Evolutionary conservation across 129 eudicot species (phyloP).

Genomic region (Dittrichia graveolens): DNA sequence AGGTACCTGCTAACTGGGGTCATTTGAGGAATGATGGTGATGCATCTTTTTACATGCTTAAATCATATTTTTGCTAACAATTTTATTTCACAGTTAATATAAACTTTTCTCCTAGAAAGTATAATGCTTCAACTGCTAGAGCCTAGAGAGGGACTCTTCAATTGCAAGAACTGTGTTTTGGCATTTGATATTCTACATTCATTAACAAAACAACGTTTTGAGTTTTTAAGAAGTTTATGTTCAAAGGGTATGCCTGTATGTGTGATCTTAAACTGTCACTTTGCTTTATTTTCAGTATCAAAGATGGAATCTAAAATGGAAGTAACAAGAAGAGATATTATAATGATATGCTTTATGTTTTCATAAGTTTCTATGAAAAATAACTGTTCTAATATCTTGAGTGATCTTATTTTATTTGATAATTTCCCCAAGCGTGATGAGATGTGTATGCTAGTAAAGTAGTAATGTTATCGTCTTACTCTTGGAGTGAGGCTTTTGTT

Average conservation of each 20-base stretch:
- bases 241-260: neutral
- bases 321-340: neutral
- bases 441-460: too few relatives aligned
- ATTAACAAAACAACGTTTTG: neutral
- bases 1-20: slow-evolving; percentile 39
- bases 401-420: too few relatives aligned
- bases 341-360: neutral
- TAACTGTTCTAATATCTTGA: too few relatives aligned
- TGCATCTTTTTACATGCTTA: neutral
- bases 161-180: neutral
- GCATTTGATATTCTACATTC: neutral
- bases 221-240: neutral
- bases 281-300: slow-evolving; percentile 1
- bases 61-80: neutral
- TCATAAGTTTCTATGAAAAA: too few relatives aligned
- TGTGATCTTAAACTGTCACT: slow-evolving; percentile 8
- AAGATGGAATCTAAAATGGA: neutral
- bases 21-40: slow-evolving; percentile 11
- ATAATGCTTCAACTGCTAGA: slow-evolving; percentile 1
- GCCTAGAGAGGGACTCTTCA: neutral
- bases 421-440: too few relatives aligned
- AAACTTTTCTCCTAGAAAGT: neutral
- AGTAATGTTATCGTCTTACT: neutral
- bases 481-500: too few relatives aligned
- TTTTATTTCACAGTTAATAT: slow-evolving; percentile 10